Conservation (phyloP, 169 alveolate species). For the Cystoisospora suis region DNA sequence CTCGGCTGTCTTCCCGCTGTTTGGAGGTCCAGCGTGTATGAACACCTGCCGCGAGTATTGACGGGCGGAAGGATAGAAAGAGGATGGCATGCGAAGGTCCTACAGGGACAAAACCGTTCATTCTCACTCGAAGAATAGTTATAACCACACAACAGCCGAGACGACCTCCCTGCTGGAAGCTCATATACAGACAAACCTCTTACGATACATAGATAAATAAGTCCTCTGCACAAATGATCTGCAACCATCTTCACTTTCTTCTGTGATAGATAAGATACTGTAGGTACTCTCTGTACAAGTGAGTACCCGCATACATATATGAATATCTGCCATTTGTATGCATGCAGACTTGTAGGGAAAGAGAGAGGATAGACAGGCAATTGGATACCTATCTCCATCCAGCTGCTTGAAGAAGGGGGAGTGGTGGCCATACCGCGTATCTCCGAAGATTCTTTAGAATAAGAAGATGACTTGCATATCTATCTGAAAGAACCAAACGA, state of each 20-base stretch:
- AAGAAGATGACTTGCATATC: not conserved
- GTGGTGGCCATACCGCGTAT: not conserved
- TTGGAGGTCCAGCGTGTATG: conserved; percentile 93
- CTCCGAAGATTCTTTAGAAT: not conserved
- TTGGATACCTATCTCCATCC: not conserved
- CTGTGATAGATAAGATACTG: not conserved
- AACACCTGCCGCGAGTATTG: conserved; percentile 75
- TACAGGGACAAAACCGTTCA: not conserved
- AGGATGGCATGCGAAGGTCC: conserved; percentile 51
- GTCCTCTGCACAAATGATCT: not conserved
- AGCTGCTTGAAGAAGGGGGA: not conserved
- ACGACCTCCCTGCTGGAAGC: not conserved
- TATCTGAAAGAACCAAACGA: not conserved
- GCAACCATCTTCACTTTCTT: not conserved
- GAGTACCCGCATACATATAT: not conserved
- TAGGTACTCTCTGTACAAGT: not conserved
- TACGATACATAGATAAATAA: too few relatives aligned
- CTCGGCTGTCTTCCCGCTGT: conserved; percentile 90
- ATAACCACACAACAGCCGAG: not conserved
- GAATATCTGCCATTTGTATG: not conserved
- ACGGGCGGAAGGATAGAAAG: conserved; percentile 52
- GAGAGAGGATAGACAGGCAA: not conserved
- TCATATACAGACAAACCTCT: not conserved
- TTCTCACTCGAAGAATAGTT: not conserved
- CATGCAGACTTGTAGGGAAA: not conserved